Evolutionary conservation across 108 stramenopile species (phyloP).

Genomic region (Conticribra weissflogii): DNA sequence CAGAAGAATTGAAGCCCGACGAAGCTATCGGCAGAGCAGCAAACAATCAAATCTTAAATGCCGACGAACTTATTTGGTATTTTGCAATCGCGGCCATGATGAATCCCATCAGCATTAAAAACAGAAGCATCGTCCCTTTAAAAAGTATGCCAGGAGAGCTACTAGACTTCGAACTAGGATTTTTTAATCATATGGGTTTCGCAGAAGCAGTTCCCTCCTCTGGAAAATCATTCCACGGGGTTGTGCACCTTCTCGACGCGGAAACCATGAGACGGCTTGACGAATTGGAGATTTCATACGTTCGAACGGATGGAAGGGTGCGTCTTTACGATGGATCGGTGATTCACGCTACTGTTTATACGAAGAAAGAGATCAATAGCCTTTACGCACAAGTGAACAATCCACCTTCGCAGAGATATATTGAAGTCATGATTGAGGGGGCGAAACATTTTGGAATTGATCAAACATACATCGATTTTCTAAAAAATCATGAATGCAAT

Average conservation of each 20-base stretch:
- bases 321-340: constrained; percentile 15
- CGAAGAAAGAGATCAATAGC: neutral
- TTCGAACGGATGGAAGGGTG: constrained; percentile 2
- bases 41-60: too few relatives aligned
- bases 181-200: constrained; percentile 9
- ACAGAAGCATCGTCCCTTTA: constrained; percentile 5
- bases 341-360: constrained; percentile 13
- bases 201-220: constrained; percentile 18
- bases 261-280: constrained; percentile 20
- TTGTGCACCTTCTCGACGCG: constrained; percentile 12
- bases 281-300: constrained; percentile 14
- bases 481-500: neutral
- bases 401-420: constrained; percentile 27
- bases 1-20: too few relatives aligned
- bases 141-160: constrained; percentile 23
- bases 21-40: too few relatives aligned
- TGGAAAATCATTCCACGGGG: constrained; percentile 24
- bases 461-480: constrained; percentile 15
- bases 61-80: constrained; percentile 4
- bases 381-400: constrained; percentile 1
- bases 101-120: constrained; percentile 20
- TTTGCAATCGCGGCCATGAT: constrained; percentile 38
- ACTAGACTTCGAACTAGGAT: constrained; percentile 11
- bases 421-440: constrained; percentile 26
- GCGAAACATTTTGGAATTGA: constrained; percentile 22